phyloP scores from a whole-genome alignment of 2,329 filamentous ascomycete genomes.

The Paracoccidioides brasiliensis region DNA sequence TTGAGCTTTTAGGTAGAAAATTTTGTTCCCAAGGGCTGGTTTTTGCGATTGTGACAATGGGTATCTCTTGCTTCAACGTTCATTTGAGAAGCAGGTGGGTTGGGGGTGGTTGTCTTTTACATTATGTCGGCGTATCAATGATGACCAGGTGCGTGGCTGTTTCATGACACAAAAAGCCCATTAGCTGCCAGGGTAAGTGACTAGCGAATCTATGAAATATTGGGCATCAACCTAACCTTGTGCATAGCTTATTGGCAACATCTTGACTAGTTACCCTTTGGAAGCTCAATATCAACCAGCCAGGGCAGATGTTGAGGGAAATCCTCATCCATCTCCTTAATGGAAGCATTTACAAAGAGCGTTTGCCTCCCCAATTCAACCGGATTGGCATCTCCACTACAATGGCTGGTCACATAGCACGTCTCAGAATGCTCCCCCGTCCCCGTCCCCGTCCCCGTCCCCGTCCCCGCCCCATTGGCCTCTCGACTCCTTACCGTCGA shows the following conservation, averaged over 20 bases:
- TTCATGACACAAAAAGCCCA: too few relatives aligned
- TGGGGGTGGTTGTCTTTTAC: too few relatives aligned
- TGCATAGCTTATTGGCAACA: background rate
- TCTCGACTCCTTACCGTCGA: slow-evolving; percentile 9
- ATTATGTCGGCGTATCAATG: too few relatives aligned
- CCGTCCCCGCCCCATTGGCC: background rate
- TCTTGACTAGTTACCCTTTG: background rate
- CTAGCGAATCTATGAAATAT: too few relatives aligned
- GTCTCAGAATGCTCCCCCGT: background rate
- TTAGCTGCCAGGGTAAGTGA: too few relatives aligned
- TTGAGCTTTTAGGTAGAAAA: too few relatives aligned
- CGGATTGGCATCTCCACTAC: background rate
- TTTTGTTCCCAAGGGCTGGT: too few relatives aligned
- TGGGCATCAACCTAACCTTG: background rate
- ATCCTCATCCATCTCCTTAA: background rate
- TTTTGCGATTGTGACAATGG: too few relatives aligned
- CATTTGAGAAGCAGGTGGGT: too few relatives aligned
- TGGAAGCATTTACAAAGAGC: slow-evolving; percentile 1
- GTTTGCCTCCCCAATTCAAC: background rate
- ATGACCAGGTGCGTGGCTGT: too few relatives aligned
- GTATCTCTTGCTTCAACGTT: too few relatives aligned
- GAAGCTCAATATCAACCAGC: slow-evolving; percentile 1
- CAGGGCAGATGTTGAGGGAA: background rate
- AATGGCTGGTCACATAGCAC: background rate
- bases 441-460: background rate